A percentile compares a stretch with the other conserved stretches of the same genome.
Evolutionary conservation across 2,329 filamentous ascomycete species (phyloP).

Genomic region (Fusarium citri): DNA sequence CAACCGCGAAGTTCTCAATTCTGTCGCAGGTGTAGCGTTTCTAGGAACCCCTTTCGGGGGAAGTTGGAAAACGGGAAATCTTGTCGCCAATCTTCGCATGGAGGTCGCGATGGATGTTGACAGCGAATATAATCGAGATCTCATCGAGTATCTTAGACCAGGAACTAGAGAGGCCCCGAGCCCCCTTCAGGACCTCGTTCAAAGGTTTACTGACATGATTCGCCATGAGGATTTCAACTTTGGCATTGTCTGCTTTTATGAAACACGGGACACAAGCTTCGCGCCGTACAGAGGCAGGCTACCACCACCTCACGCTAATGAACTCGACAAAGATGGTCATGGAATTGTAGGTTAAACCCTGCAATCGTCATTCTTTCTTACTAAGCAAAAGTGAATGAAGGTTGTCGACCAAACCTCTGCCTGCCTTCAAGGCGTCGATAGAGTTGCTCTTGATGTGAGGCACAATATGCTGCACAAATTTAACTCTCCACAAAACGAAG

Average conservation of each 20-base stretch:
- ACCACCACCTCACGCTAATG: background rate
- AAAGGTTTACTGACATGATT: background rate
- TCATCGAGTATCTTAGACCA: background rate
- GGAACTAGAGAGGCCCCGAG: background rate
- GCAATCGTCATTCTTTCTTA: accelerated
- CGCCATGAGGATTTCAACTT: background rate
- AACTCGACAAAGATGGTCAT: background rate
- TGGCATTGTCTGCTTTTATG: background rate
- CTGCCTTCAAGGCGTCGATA: background rate
- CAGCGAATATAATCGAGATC: background rate
- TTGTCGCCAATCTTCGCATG: background rate
- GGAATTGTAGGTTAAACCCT: background rate
- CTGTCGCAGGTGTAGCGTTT: background rate
- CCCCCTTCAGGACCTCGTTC: background rate
- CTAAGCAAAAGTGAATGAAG: background rate
- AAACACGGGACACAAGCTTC: background rate
- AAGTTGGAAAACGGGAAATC: background rate
- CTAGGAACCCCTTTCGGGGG: background rate
- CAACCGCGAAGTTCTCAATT: background rate
- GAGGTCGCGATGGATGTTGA: background rate
- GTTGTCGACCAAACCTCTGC: background rate
- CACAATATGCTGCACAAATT: background rate
- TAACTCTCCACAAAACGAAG: background rate
- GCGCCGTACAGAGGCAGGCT: background rate
- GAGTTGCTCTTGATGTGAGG: background rate